A percentile compares a stretch with the other conserved stretches of the same genome.
These are phyloP conservation scores for Hibiscus trionum DNA, from an alignment of 345 rosid genomes.

Conservation along the genomic window DNA sequence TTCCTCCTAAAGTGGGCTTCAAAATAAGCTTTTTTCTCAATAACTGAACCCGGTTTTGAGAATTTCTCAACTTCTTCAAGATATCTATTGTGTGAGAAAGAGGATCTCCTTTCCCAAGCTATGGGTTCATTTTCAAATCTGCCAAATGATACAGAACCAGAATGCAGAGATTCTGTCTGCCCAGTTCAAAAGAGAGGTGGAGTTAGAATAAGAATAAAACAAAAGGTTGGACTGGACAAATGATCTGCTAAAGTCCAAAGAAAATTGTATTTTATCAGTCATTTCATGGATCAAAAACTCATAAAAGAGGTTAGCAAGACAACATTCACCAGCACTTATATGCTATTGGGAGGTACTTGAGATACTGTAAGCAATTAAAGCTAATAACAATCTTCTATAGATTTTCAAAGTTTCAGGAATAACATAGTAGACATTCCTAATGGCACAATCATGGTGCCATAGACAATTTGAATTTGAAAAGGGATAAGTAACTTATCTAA, in stretches of 20 bases:
- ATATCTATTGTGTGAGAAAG: conserved; percentile 79
- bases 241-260: background rate
- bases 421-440: background rate
- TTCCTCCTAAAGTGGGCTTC: conserved; percentile 88
- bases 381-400: background rate
- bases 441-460: background rate
- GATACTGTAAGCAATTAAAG: background rate
- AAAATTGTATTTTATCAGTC: background rate
- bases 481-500: background rate
- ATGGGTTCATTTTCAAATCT: conserved; percentile 75
- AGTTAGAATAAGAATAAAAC: background rate
- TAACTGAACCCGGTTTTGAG: conserved; percentile 79
- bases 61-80: conserved; percentile 90
- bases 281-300: background rate
- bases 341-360: background rate
- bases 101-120: conserved; percentile 82
- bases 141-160: conserved; percentile 88
- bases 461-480: background rate
- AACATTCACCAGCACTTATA: conserved; percentile 3
- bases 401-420: background rate
- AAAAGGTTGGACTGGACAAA: background rate
- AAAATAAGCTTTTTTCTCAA: conserved; percentile 72
- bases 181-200: conserved; percentile 9
- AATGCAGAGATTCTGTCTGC: conserved; percentile 61
- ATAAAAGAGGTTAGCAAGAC: background rate